phyloP scores from a whole-genome alignment of 2,329 filamentous ascomycete species.

The Davidsoniella eucalypti region DNA sequence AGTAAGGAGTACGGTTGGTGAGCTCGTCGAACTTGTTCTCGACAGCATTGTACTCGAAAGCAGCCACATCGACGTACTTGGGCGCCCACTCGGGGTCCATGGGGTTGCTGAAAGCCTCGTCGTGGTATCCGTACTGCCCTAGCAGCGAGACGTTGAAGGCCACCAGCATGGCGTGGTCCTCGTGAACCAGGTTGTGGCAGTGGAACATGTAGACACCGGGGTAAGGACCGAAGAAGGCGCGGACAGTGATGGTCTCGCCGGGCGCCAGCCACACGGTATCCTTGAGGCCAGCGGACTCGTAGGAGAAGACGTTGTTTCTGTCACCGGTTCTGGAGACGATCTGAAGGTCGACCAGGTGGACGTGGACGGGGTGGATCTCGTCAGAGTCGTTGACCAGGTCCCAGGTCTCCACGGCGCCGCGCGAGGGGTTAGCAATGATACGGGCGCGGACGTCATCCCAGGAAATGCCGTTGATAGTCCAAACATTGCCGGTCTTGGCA shows the following conservation, averaged over 20 bases:
- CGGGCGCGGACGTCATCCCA: conserved; percentile 30
- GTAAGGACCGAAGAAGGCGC: conserved; percentile 35
- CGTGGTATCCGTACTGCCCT: conserved; percentile 23
- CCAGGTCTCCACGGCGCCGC: conserved; percentile 32
- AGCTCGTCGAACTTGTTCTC: conserved; percentile 4
- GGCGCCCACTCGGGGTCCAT: conserved; percentile 22
- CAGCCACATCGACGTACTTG: not conserved
- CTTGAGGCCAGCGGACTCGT: conserved; percentile 38
- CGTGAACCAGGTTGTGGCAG: conserved; percentile 30
- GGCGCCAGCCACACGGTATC: conserved; percentile 39
- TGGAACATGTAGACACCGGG: conserved; percentile 36
- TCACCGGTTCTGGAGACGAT: conserved; percentile 32
- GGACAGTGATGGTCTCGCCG: conserved; percentile 32
- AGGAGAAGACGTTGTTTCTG: conserved; percentile 26
- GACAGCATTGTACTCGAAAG: not conserved
- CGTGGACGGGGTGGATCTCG: conserved; percentile 38
- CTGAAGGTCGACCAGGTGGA: conserved; percentile 43
- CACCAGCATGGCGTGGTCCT: conserved; percentile 31
- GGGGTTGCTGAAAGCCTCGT: conserved; percentile 22
- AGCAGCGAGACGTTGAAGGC: conserved; percentile 28
- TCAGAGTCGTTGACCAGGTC: conserved; percentile 31
- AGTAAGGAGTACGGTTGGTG: conserved; percentile 9
- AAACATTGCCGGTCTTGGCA: conserved; percentile 26
- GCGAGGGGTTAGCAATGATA: conserved; percentile 30
- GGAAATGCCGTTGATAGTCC: conserved; percentile 34